Base-by-base conservation (phyloP, 192 early-diverging fungal species). In the Backusella australiensis region DNA sequence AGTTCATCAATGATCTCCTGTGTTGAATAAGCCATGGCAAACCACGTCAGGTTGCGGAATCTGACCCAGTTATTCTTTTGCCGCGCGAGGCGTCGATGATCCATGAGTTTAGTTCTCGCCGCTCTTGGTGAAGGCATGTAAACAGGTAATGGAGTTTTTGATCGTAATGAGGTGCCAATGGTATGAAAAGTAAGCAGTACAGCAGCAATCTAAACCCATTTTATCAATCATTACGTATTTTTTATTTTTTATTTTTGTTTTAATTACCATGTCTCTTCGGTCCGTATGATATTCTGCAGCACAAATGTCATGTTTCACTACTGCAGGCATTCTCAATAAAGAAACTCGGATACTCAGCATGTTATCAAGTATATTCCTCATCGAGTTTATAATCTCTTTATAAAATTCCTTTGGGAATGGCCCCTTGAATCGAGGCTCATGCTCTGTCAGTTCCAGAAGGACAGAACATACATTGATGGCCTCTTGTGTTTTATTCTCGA, bases 381-480 rank as follows among this genome's bases (percentile, higher is more conserved):
- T 89, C 9, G 90, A 88, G 17, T 83, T 84, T 19, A 92, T 81
- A 42, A 95, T 90, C 21, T 86, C 86, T 42, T 84, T 81, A 77
- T 93, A 95, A 11, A 87, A 82, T n/a, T 78, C 82, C 12, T 80
- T 82, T 0, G 94, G 92, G 67, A 92, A 95, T 19, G 86, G 85
- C 34, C 91, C 94, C 79, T 90, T 91, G 34, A 95, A 80, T 34
- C 92, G 79, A 0, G 94, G 94, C 80, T 95, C 94, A 74, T 91
- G 88, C 11, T 77, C 82, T 15, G 94, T 92, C 29, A 92, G 75
- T 19, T 76, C 78, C 26, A 95, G 69, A 21, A 95, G 82, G 11
- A 82, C 73, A 15, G 66, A 52, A 9, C 81, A 81, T 38, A 75
- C 42, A 67, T 68, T 76, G 21, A 77, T 78, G 0, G 75, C 72